These are phyloP conservation scores for Ramularia endophylla DNA, from an alignment of 2,329 filamentous ascomycete genomes.

Conservation along the genomic window DNA sequence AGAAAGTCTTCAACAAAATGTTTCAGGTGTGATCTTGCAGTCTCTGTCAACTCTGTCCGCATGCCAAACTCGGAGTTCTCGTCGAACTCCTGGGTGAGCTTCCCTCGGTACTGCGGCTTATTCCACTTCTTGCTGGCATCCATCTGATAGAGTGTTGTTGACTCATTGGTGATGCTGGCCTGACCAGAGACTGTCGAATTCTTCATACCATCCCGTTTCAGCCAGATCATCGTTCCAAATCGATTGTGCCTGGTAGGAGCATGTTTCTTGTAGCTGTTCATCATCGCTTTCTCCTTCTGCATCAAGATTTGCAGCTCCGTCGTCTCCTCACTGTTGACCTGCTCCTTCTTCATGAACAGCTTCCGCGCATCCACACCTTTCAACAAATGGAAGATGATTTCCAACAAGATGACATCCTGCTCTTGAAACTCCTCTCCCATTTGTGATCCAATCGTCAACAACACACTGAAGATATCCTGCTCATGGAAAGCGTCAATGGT, in stretches of 20 bases:
- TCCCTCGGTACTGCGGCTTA: conserved; percentile 58
- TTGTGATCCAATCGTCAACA: conserved; percentile 83
- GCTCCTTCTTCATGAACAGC: conserved; percentile 75
- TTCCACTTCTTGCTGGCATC: conserved; percentile 87
- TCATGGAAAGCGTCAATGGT: conserved; percentile 84
- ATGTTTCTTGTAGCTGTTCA: conserved; percentile 67
- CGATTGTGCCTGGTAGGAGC: conserved; percentile 84
- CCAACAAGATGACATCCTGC: conserved; percentile 83
- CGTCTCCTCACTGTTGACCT: conserved; percentile 62
- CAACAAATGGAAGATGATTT: conserved; percentile 85
- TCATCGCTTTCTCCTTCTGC: conserved; percentile 77
- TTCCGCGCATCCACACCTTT: conserved; percentile 82
- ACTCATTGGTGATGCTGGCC: conserved; percentile 68
- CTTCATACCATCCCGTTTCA: conserved; percentile 79
- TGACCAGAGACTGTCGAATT: conserved; percentile 85
- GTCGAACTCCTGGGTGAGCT: conserved; percentile 41
- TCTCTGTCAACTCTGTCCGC: conserved; percentile 61
- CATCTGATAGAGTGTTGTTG: conserved; percentile 76
- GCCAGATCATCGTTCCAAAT: conserved; percentile 97
- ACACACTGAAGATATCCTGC: conserved; percentile 81
- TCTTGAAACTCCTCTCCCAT: conserved; percentile 89
- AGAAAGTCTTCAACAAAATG: conserved; percentile 88
- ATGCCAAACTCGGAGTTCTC: conserved; percentile 69
- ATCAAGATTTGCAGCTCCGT: conserved; percentile 70
- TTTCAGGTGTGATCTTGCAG: conserved; percentile 70